Percentiles rank a stretch among this genome's conserved stretches.
These are phyloP conservation scores for Cucurbita maxima DNA, from an alignment of 306 rosid genomes.

Conservation along the genomic window DNA sequence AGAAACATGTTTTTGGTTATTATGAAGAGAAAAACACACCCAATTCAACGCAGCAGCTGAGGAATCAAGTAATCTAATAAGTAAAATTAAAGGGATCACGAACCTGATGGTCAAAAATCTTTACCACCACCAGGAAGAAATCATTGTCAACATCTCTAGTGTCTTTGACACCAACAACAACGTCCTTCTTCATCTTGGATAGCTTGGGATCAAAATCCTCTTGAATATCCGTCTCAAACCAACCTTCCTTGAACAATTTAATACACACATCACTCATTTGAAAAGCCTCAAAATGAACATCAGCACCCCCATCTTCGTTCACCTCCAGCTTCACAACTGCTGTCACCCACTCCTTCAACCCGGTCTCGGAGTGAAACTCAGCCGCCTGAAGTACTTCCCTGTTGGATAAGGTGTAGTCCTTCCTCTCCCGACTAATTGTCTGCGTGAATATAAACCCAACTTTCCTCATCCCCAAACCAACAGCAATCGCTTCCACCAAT, in stretches of 20 bases:
- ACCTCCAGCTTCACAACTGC: constrained; percentile 85
- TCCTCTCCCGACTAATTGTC: constrained; percentile 67
- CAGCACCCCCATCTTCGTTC: constrained; percentile 68
- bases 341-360: constrained; percentile 92
- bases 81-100: not conserved
- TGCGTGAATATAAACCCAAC: constrained; percentile 91
- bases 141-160: constrained; percentile 83
- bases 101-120: constrained; percentile 87
- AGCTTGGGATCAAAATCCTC: constrained; percentile 74
- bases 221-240: constrained; percentile 60
- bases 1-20: not conserved
- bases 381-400: constrained; percentile 82
- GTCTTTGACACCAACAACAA: constrained; percentile 88
- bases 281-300: constrained; percentile 91
- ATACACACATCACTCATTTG: constrained; percentile 92
- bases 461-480: constrained; percentile 69
- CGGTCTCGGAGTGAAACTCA: constrained; percentile 84
- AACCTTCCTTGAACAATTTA: constrained; percentile 62
- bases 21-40: not conserved
- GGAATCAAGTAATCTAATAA: not conserved
- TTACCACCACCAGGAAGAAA: constrained; percentile 90
- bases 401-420: constrained; percentile 72
- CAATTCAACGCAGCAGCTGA: not conserved
- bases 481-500: constrained; percentile 68
- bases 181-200: constrained; percentile 81